A percentile compares a stretch with the other conserved stretches of the same genome.
phyloP scores from a whole-genome alignment of 257 asterid species.

The Sherardia arvensis region DNA sequence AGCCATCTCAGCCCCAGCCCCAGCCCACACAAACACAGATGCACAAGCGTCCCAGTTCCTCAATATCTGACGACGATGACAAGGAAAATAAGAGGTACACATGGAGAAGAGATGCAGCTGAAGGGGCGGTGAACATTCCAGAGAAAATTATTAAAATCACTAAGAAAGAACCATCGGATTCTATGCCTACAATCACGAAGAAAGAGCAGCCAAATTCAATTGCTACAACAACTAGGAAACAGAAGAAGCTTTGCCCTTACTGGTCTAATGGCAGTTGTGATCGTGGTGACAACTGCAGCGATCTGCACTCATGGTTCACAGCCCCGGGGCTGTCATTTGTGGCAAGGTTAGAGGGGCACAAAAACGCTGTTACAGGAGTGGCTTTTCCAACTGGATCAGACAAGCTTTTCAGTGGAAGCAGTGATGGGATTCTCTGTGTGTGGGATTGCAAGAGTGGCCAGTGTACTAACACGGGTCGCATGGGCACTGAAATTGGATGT shows the following conservation, averaged over 20 bases:
- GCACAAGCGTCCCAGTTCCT: not conserved
- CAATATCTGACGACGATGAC: not conserved
- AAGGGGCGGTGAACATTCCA: slow-evolving; percentile 1
- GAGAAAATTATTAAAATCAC: not conserved
- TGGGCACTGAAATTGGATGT: slow-evolving; percentile 34
- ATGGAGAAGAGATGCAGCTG: not conserved
- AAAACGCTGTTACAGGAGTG: slow-evolving; percentile 16
- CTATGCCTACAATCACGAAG: no score
- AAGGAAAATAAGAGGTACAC: not conserved
- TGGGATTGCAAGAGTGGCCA: slow-evolving; percentile 7
- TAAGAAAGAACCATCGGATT: no score
- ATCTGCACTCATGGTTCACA: slow-evolving; percentile 7
- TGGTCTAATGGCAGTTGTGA: slow-evolving; percentile 4
- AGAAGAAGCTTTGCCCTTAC: slow-evolving; percentile 11
- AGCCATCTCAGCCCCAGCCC: slow-evolving; percentile 10
- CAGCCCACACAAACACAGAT: slow-evolving; percentile 1
- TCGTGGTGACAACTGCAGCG: slow-evolving; percentile 4
- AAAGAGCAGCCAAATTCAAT: no score
- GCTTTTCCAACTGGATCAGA: not conserved
- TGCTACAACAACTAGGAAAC: not conserved
- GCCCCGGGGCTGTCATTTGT: slow-evolving; percentile 28
- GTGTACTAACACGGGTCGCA: slow-evolving; percentile 17
- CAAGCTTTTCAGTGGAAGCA: slow-evolving; percentile 5
- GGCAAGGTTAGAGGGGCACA: slow-evolving; percentile 44
- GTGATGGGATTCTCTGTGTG: not conserved